phyloP scores from a whole-genome alignment of 345 rosid species.

The Aurinia saxatilis region DNA sequence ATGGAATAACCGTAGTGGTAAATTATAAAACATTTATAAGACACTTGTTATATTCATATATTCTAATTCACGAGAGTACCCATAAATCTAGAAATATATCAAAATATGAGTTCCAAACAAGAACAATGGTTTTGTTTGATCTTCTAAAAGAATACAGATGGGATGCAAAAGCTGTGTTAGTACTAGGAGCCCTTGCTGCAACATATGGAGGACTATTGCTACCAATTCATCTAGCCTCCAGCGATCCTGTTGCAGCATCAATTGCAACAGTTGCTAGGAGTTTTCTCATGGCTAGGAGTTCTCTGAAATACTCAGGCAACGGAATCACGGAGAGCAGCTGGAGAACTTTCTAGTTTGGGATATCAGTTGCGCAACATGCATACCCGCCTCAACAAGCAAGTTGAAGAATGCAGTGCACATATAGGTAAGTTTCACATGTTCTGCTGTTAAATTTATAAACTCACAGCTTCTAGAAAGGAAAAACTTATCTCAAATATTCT shows the following conservation, averaged over 20 bases:
- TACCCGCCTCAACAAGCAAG: conserved; percentile 39
- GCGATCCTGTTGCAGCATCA: conserved; percentile 48
- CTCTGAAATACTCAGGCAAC: conserved; percentile 32
- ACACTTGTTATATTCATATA: too few species aligned
- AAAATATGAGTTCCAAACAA: conserved; percentile 34
- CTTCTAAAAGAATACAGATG: conserved; percentile 52
- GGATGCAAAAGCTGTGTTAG: conserved; percentile 65
- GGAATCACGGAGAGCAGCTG: conserved; percentile 38
- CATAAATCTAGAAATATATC: too few species aligned
- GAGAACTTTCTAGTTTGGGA: conserved; percentile 60
- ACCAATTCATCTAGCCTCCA: conserved; percentile 36
- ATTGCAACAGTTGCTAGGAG: conserved; percentile 43
- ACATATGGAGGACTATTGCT: conserved; percentile 59
- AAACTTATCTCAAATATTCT: not conserved
- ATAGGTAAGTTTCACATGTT: conserved; percentile 40
- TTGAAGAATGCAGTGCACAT: conserved; percentile 48
- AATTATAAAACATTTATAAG: too few species aligned
- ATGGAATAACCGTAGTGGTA: too few species aligned
- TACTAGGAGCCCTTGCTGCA: conserved; percentile 60
- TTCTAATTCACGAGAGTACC: too few species aligned
- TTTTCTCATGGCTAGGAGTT: conserved; percentile 23
- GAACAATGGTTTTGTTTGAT: conserved; percentile 54
- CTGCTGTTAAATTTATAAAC: not conserved
- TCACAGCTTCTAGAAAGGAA: not conserved
- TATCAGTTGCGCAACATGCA: conserved; percentile 37